Evolutionary conservation across 805 yeast genomes (phyloP), one percentile per base, ranked within the genome.

Genomic region (Phaffomyces thermotolerans): DNA sequence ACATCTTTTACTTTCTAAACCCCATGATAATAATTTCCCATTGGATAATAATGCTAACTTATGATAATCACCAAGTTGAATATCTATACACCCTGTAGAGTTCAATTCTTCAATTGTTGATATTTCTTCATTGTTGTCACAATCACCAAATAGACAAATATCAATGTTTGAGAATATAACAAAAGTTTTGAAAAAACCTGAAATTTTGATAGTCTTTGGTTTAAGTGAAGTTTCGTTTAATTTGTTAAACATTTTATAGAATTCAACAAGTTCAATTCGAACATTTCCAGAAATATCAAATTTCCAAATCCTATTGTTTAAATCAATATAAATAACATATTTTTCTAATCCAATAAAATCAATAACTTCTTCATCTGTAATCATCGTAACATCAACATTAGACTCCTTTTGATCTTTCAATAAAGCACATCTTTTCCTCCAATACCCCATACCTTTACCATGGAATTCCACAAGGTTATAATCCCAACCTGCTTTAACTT

Each of bases 51-150:
- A 62, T 0, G 86, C 91, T 37, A 84, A 53, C 27, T 58, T 68
- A 56, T 85, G 95, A 54, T 82, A 78, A 57, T 85, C 93, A 2
- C 91, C 95, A 41, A 79, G 73, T 1, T 76, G 79, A 2, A 84
- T 64, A 3, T 81, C 72, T 6, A 77, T 68, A 27, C 83, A 70
- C 1, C 69, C 68, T 22, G 58, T 67, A 7, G 71, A 61, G 50
- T 76, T 79, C 13, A 77, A 51, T 37, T 72, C 76, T 1, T 62
- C 58, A 10, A 69, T 47, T 1, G 69, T 45, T 1, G 44, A 39
- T 0, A 76, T 75, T 17, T 56, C 62, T 13, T 60, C 58, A 7
- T 47, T 47, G 15, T 49, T 49, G 12, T 43, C 44, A 5, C 35
- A 17, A 10, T 36, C 22, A 0, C 58, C 58, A 14, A 54, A 17